Percentiles rank a stretch among this genome's conserved stretches.
phyloP scores from a whole-genome alignment of 2,329 filamentous ascomycete species.

The Reticulascus tulasneorum region DNA sequence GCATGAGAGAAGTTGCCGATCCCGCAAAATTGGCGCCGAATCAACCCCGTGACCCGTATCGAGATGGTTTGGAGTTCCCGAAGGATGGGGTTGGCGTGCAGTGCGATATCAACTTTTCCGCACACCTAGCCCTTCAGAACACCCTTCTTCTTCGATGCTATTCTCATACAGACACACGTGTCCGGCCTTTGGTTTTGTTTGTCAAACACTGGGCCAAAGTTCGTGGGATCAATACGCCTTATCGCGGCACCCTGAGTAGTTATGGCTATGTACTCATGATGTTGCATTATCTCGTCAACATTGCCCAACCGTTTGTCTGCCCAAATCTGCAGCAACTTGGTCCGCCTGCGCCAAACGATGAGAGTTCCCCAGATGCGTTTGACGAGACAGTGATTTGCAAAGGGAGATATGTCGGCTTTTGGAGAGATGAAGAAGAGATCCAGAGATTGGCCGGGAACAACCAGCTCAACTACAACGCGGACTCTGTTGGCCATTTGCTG shows the following conservation, averaged over 20 bases:
- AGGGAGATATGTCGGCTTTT: slow-evolving; percentile 72
- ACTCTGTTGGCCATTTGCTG: slow-evolving; percentile 68
- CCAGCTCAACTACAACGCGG: slow-evolving; percentile 62
- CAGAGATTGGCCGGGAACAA: slow-evolving; percentile 52
- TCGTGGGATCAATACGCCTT: slow-evolving; percentile 81
- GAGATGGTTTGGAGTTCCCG: slow-evolving; percentile 69
- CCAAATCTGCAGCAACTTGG: slow-evolving; percentile 71
- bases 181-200: slow-evolving; percentile 75
- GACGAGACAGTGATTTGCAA: slow-evolving; percentile 47
- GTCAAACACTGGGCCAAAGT: slow-evolving; percentile 88
- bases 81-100: slow-evolving; percentile 75
- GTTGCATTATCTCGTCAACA: slow-evolving; percentile 82
- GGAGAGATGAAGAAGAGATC: slow-evolving; percentile 71
- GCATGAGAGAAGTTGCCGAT: slow-evolving; percentile 42
- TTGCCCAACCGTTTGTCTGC: slow-evolving; percentile 75
- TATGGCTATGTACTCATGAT: slow-evolving; percentile 94
- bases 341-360: slow-evolving; percentile 33
- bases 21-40: slow-evolving; percentile 47
- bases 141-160: slow-evolving; percentile 81
- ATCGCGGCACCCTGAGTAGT: slow-evolving; percentile 79
- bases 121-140: slow-evolving; percentile 78
- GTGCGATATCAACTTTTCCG: slow-evolving; percentile 90
- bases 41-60: slow-evolving; percentile 50
- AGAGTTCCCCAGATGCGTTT: slow-evolving; percentile 20
- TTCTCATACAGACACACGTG: slow-evolving; percentile 71